These are phyloP conservation scores for Rhododendron griersonianum DNA, from an alignment of 148 eudicot genomes.

Conservation along the genomic window DNA sequence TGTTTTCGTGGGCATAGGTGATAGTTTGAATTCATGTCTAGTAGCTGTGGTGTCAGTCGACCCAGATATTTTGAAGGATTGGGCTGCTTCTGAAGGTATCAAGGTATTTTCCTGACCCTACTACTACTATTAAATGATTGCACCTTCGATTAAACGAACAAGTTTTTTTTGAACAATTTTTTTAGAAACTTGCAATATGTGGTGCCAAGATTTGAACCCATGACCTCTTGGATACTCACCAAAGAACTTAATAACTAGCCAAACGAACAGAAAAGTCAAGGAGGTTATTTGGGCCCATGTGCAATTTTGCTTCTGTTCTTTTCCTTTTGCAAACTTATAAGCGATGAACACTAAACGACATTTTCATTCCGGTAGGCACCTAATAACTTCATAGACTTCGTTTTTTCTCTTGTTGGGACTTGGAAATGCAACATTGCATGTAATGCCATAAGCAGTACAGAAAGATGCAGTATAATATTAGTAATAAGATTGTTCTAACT, in stretches of 20 bases:
- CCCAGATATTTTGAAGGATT: constrained; percentile 58
- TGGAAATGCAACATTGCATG: neutral
- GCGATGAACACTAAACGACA: neutral
- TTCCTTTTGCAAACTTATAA: neutral
- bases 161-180: too few relatives aligned
- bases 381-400: neutral
- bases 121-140: neutral
- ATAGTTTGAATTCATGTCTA: constrained; percentile 76
- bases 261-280: neutral
- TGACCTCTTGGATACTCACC: too few relatives aligned
- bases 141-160: neutral
- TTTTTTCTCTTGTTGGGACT: neutral
- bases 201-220: neutral
- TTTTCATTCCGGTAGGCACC: neutral
- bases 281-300: neutral
- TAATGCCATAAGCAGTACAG: neutral
- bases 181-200: neutral
- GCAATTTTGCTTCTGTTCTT: neutral
- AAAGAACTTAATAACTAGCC: too few relatives aligned
- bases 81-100: constrained; percentile 74
- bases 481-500: neutral
- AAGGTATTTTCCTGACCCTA: constrained; percentile 38
- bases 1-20: constrained; percentile 45
- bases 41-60: constrained; percentile 76
- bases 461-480: neutral